A percentile compares a stretch with the other conserved stretches of the same genome.
Conservation (phyloP, 2,329 filamentous ascomycete genomes). For the Nannizzia gypsea region DNA sequence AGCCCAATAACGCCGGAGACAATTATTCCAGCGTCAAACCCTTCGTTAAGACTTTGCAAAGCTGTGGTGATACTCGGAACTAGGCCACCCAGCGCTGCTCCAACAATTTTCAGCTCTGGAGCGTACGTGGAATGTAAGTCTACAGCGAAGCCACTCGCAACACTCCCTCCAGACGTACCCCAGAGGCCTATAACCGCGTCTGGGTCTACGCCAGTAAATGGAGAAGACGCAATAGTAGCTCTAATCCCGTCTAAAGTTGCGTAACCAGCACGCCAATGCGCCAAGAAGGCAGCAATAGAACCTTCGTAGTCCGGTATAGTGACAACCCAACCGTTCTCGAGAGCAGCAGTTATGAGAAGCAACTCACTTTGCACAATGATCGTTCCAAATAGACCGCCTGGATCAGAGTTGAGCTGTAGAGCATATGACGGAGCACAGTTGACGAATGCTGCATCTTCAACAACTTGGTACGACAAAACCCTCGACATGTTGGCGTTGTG, state of each 20-base stretch:
- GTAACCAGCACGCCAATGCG: slow-evolving; percentile 34
- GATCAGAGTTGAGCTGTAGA: slow-evolving; percentile 28
- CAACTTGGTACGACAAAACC: slow-evolving; percentile 35
- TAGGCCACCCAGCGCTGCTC: slow-evolving; percentile 41
- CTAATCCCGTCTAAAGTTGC: slow-evolving; percentile 36
- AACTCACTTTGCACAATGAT: slow-evolving; percentile 26
- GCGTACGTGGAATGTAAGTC: slow-evolving; percentile 42
- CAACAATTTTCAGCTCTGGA: slow-evolving; percentile 39
- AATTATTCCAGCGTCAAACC: slow-evolving; percentile 26
- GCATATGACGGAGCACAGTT: slow-evolving; percentile 22
- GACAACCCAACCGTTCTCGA: slow-evolving; percentile 38
- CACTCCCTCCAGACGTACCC: slow-evolving; percentile 46
- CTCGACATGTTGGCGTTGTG: slow-evolving; percentile 21
- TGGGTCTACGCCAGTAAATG: slow-evolving; percentile 23
- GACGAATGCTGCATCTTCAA: slow-evolving; percentile 20
- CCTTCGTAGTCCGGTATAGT: slow-evolving; percentile 40
- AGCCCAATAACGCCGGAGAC: slow-evolving; percentile 23
- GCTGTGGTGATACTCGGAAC: slow-evolving; percentile 33
- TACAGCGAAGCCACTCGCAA: slow-evolving; percentile 40
- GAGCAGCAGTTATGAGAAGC: slow-evolving; percentile 25
- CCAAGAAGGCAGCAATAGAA: slow-evolving; percentile 33
- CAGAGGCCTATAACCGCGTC: slow-evolving; percentile 35
- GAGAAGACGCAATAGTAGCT: slow-evolving; percentile 25
- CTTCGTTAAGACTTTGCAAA: slow-evolving; percentile 25
- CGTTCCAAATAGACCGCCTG: slow-evolving; percentile 25